Evolutionary conservation across 2,329 filamentous ascomycete genomes (phyloP).

Genomic region (Fusarium falciforme): DNA sequence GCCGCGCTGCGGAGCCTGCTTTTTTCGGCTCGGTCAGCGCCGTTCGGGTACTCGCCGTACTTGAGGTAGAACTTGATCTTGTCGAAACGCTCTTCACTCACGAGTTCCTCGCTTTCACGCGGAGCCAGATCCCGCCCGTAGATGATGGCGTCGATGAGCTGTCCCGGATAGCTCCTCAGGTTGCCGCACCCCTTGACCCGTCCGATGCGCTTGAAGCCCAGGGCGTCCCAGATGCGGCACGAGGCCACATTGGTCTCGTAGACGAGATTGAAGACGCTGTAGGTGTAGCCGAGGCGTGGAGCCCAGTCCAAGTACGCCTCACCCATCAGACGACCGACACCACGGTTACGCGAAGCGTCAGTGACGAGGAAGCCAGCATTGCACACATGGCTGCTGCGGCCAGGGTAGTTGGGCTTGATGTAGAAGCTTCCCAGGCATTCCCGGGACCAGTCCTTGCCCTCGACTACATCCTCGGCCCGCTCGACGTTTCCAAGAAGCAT

Average conservation of each 20-base stretch:
- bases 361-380: constrained; percentile 86
- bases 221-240: constrained; percentile 89
- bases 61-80: constrained; percentile 99
- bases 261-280: constrained; percentile 93
- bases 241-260: constrained; percentile 94
- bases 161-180: constrained; percentile 75
- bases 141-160: constrained; percentile 80
- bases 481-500: constrained; percentile 85
- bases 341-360: constrained; percentile 77
- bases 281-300: constrained; percentile 85
- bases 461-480: constrained; percentile 66
- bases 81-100: constrained; percentile 96
- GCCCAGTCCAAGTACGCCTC: constrained; percentile 83
- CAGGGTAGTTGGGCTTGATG: constrained; percentile 94
- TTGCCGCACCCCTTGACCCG: constrained; percentile 79
- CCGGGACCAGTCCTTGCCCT: constrained; percentile 79
- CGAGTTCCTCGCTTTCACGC: constrained; percentile 79
- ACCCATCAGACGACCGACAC: constrained; percentile 80
- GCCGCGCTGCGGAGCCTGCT: constrained; percentile 91
- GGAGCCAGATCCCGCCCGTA: constrained; percentile 74
- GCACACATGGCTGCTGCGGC: constrained; percentile 89
- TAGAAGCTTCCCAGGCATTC: constrained; percentile 91
- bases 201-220: constrained; percentile 93
- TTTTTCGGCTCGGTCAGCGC: constrained; percentile 95
- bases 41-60: constrained; percentile 91